These are phyloP conservation scores for Colletotrichum salicis DNA, from an alignment of 2,329 filamentous ascomycete species.

Conservation along the genomic window DNA sequence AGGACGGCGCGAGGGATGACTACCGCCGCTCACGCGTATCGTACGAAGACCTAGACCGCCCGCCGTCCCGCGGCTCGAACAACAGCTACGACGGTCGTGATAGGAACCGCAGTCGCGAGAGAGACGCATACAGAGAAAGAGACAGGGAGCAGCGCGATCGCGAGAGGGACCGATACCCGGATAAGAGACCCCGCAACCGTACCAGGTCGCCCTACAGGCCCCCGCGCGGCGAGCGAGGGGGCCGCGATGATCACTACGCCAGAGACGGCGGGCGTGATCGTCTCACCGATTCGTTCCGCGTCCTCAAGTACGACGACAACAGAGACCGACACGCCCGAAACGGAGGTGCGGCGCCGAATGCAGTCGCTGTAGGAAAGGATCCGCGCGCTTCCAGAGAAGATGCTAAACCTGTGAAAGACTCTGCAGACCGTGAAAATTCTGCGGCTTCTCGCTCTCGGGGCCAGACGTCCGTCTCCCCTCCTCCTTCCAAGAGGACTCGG, in stretches of 20 bases:
- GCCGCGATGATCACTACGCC: slow-evolving; percentile 47
- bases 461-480: slow-evolving; percentile 43
- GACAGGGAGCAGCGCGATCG: slow-evolving; percentile 39
- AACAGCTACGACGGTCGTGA: slow-evolving; percentile 64
- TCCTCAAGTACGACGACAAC: slow-evolving; percentile 57
- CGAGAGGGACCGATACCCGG: slow-evolving; percentile 56
- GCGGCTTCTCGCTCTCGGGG: slow-evolving; percentile 46
- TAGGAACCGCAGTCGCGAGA: slow-evolving; percentile 51
- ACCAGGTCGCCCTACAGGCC: slow-evolving; percentile 61
- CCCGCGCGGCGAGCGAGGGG: slow-evolving; percentile 50
- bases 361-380: slow-evolving; percentile 68
- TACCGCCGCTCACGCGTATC: slow-evolving; percentile 58
- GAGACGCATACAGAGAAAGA: slow-evolving; percentile 38
- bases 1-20: slow-evolving; percentile 62
- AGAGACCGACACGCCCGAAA: slow-evolving; percentile 62
- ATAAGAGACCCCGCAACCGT: slow-evolving; percentile 67
- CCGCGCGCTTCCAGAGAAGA: slow-evolving; percentile 69
- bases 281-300: slow-evolving; percentile 38
- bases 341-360: slow-evolving; percentile 70
- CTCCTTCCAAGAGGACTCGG: neutral
- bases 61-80: slow-evolving; percentile 52
- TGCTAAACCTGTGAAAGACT: slow-evolving; percentile 75
- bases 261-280: slow-evolving; percentile 44
- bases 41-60: slow-evolving; percentile 69
- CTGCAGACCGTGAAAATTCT: slow-evolving; percentile 49